A percentile compares a stretch with the other conserved stretches of the same genome.
Evolutionary conservation across 2,329 filamentous ascomycete species (phyloP).

Genomic region (Fusarium sp.): DNA sequence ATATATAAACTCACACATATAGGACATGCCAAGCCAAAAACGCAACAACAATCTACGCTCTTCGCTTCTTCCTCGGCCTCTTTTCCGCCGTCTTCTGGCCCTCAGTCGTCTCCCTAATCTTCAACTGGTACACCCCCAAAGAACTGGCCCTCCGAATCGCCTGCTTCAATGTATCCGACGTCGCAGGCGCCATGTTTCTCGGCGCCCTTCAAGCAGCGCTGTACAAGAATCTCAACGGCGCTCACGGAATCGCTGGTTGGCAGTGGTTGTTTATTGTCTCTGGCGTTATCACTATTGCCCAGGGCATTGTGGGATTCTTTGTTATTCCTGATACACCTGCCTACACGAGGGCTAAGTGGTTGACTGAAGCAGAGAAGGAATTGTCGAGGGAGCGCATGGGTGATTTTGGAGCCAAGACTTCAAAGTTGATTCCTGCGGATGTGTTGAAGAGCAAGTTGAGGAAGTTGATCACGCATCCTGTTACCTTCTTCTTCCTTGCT

Average conservation of each 20-base stretch:
- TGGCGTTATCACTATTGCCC: conserved; percentile 55
- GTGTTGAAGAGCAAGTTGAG: conserved; percentile 43
- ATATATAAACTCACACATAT: too few species aligned
- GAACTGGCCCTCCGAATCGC: conserved; percentile 56
- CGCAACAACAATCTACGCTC: conserved; percentile 50
- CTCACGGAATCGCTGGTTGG: conserved; percentile 56
- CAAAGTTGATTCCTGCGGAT: conserved; percentile 41
- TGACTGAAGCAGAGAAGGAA: conserved; percentile 45
- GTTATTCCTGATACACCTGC: conserved; percentile 51
- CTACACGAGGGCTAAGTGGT: conserved; percentile 47
- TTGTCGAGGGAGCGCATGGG: conserved; percentile 46
- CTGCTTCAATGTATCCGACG: conserved; percentile 57
- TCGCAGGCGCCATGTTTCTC: conserved; percentile 57
- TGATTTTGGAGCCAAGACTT: conserved; percentile 46
- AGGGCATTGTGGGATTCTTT: conserved; percentile 55
- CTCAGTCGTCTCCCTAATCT: conserved; percentile 53
- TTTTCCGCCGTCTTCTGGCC: conserved; percentile 54
- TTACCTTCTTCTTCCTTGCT: conserved; percentile 49
- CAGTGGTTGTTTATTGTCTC: conserved; percentile 61
- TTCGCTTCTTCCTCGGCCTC: conserved; percentile 59
- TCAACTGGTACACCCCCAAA: conserved; percentile 57
- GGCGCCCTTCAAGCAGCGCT: conserved; percentile 58
- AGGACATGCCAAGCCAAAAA: conserved; percentile 50
- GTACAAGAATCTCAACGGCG: conserved; percentile 55
- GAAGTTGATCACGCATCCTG: conserved; percentile 45